These are phyloP conservation scores for Chaetomium olivaceum DNA, from an alignment of 2,329 filamentous ascomycete species.

Conservation along the genomic window DNA sequence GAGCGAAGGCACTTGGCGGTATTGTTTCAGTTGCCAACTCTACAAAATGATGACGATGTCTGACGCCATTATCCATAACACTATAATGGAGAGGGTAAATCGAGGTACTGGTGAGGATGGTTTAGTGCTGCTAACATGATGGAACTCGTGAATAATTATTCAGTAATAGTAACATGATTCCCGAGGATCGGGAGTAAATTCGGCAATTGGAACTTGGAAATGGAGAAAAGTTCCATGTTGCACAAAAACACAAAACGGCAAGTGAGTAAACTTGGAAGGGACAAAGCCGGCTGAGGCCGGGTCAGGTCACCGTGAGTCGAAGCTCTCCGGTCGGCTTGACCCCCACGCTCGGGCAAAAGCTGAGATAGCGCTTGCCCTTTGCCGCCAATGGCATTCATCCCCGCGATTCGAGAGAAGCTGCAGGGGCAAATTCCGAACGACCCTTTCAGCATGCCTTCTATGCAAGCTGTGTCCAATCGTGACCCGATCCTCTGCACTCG, in stretches of 20 bases:
- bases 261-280: neutral
- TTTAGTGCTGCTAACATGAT: neutral
- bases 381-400: neutral
- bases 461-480: conserved; percentile 3
- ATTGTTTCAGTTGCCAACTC: neutral
- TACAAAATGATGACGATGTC: neutral
- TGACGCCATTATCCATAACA: no score
- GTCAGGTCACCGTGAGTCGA: conserved; percentile 1
- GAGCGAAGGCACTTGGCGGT: neutral
- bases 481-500: neutral
- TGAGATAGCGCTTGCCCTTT: conserved; percentile 5
- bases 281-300: neutral
- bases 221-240: neutral
- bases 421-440: conserved; percentile 14
- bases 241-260: neutral
- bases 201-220: neutral
- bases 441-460: no score
- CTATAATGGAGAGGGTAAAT: neutral
- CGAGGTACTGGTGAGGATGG: neutral
- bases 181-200: neutral
- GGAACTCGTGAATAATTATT: neutral
- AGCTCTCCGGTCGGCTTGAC: conserved; percentile 17
- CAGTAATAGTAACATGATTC: neutral
- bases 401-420: conserved; percentile 6
- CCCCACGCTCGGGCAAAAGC: conserved; percentile 19